Evolutionary conservation across 1,284 basidiomycete species (phyloP), one percentile per base, ranked within the genome.

Genomic region (Coriolopsis trogii): DNA sequence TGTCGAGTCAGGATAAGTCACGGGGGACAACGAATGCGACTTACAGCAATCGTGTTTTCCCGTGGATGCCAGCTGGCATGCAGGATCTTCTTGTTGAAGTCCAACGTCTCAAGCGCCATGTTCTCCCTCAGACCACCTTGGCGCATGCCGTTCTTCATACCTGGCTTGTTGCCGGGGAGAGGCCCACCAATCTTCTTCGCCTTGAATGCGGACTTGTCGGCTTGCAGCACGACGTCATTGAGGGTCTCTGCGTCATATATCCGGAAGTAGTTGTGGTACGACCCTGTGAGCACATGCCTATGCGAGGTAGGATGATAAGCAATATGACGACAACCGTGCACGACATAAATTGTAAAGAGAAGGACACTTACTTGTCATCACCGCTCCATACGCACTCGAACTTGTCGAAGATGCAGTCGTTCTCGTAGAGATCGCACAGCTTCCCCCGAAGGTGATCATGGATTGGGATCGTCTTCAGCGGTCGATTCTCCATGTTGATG

Each of bases 351-450:
- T n/a, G n/a, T n/a, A n/a, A n/a, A n/a, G n/a, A n/a, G n/a, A 33
- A 26, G 30, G 23, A 18, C 33, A 84, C 93, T 69, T 70, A 97
- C 95, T 89, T 87, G 71, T 96, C 94, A 67, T 96, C 91, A 30
- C 95, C 95, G 61, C 91, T 91, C 86, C 94, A 97, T 24, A 93
- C 90, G 70, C 95, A 97, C 74, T 98, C 97, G 63, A 99, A 99
- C 74, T 99, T 99, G 81, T 99, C 97, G 71, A 99, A 99, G 70
- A 99, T 99, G 73, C 96, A 98, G 70, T 99, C 97, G 68, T 99
- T 99, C 77, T 99, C 97, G 70, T 99, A 99, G 58, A 99, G 74
- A 71, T 99, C 97, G 73, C 97, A 99, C 10, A 99, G 84, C 73
- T 99, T 99, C 52, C 93, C 91, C 47, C 96, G 88, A 36, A 99